These are phyloP conservation scores for Agrostemma githago DNA, from an alignment of 148 eudicot species.

Conservation along the genomic window DNA sequence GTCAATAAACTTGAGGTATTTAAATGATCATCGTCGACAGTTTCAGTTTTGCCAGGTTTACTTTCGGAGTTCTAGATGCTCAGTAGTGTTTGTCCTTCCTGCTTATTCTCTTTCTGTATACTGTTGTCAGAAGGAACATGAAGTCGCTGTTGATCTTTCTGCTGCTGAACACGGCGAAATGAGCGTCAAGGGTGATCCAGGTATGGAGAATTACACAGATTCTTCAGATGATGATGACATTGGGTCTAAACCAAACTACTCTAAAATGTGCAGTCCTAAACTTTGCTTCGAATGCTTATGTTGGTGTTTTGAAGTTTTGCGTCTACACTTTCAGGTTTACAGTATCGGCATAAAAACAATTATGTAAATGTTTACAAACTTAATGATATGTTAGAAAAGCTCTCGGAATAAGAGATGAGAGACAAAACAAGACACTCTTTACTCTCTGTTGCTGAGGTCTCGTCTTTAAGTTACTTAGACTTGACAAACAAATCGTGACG, in stretches of 20 bases:
- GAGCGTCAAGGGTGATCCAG: constrained; percentile 34
- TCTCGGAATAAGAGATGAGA: too few species aligned
- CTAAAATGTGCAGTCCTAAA: constrained; percentile 55
- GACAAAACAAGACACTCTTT: too few species aligned
- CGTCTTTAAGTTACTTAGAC: too few species aligned
- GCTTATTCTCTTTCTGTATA: constrained; percentile 11
- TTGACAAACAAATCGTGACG: too few species aligned
- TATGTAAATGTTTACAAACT: too few species aligned
- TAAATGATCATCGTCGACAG: background rate
- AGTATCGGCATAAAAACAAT: too few species aligned
- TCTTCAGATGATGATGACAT: constrained; percentile 68
- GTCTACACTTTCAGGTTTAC: background rate
- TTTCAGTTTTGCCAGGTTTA: background rate
- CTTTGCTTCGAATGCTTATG: background rate
- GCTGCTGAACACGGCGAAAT: constrained; percentile 37
- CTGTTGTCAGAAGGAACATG: constrained; percentile 40
- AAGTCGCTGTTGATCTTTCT: constrained; percentile 54
- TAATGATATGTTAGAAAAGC: too few species aligned
- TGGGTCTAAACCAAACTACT: constrained; percentile 11
- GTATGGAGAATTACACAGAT: constrained; percentile 25
- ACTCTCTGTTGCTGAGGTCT: too few species aligned
- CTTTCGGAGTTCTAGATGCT: background rate
- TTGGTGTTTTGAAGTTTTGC: background rate
- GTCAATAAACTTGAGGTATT: constrained; percentile 88
- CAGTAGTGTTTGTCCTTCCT: background rate